These are phyloP conservation scores for Echinochloa phyllopogon DNA, from an alignment of 176 grass and related monocot genomes.

Conservation along the genomic window DNA sequence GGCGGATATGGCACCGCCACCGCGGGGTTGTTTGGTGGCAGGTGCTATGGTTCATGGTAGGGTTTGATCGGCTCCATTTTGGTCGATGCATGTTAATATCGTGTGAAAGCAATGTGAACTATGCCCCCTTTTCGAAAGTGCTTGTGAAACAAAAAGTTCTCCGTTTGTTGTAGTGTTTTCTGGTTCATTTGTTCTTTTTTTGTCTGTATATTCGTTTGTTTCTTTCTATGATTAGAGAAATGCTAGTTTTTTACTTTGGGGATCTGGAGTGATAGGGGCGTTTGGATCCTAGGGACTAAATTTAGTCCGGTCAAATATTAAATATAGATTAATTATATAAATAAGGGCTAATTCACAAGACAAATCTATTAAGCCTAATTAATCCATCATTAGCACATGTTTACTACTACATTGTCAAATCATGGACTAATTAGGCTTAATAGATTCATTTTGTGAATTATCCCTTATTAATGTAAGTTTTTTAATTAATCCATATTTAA, in stretches of 20 bases:
- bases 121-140: neutral
- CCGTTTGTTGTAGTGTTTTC: neutral
- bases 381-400: too few species aligned
- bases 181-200: neutral
- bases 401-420: too few species aligned
- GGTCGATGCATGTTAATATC: neutral
- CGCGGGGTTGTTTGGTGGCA: neutral
- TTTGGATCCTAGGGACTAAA: too few species aligned
- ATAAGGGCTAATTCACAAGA: too few species aligned
- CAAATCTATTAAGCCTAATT: too few species aligned
- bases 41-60: neutral
- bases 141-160: neutral
- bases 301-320: too few species aligned
- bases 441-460: too few species aligned
- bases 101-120: neutral
- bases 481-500: too few species aligned
- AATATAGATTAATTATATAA: too few species aligned
- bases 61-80: neutral
- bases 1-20: neutral
- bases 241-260: neutral
- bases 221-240: constrained; percentile 38
- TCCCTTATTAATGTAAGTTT: too few species aligned
- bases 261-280: neutral
- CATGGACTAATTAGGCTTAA: too few species aligned
- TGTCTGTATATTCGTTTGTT: neutral